Evolutionary conservation across 1,284 basidiomycete genomes (phyloP).

Genomic region (Austroboletus niveus): DNA sequence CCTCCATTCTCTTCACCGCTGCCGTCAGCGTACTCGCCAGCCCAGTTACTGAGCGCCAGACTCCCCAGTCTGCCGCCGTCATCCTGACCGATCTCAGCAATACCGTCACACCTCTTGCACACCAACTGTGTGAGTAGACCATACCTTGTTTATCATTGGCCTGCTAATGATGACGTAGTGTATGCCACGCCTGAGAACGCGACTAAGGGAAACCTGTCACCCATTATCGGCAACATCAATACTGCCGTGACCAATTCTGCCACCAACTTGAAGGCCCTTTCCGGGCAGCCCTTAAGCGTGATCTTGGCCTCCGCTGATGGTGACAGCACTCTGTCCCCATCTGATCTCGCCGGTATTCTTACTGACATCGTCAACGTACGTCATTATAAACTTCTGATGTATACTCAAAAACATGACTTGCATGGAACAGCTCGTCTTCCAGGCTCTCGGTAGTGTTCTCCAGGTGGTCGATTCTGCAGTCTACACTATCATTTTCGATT

Average conservation of each 20-base stretch:
- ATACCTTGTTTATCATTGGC: neutral
- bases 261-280: constrained; percentile 3
- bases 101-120: constrained; percentile 7
- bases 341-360: constrained; percentile 13
- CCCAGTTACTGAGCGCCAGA: constrained; percentile 11
- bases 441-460: constrained; percentile 2
- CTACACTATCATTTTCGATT: neutral
- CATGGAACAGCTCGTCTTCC: constrained; percentile 12
- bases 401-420: neutral
- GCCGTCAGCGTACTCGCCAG: constrained; percentile 7
- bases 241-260: constrained; percentile 7
- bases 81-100: constrained; percentile 7
- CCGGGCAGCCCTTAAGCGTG: constrained; percentile 1
- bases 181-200: constrained; percentile 16
- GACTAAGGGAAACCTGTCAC: constrained; percentile 8
- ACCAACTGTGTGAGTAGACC: constrained; percentile 11
- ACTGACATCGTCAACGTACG: constrained; percentile 4
- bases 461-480: constrained; percentile 7
- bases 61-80: constrained; percentile 4
- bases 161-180: constrained; percentile 7
- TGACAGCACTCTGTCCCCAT: neutral
- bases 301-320: constrained; percentile 14
- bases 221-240: constrained; percentile 10
- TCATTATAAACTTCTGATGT: constrained; percentile 1
- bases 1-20: constrained; percentile 9